Conservation (phyloP, 176 grass and related monocot species). For the Bothriochloa decipiens region DNA sequence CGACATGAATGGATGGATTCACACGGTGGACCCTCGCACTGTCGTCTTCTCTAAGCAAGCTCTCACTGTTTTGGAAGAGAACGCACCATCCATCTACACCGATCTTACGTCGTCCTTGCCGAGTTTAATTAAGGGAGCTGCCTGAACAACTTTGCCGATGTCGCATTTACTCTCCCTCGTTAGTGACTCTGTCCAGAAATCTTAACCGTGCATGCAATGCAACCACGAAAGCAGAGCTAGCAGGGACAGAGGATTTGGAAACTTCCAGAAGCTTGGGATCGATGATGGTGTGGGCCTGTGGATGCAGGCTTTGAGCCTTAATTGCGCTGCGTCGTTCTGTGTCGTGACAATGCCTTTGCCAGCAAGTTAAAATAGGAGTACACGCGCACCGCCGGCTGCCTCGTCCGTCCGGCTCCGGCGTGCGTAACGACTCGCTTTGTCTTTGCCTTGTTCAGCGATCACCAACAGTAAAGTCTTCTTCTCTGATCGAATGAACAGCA, state of each 20-base stretch:
- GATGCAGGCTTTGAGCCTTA: background rate
- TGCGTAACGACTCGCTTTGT: background rate
- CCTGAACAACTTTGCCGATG: background rate
- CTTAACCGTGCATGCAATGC: background rate
- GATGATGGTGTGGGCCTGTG: background rate
- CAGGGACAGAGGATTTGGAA: no score
- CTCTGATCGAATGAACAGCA: background rate
- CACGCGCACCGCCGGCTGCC: background rate
- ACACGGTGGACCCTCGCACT: background rate
- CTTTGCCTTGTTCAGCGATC: background rate
- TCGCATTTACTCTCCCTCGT: conserved; percentile 1
- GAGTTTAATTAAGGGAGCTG: conserved; percentile 20
- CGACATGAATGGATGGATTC: conserved; percentile 2
- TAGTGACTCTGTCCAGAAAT: background rate
- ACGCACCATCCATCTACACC: background rate
- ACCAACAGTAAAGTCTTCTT: background rate
- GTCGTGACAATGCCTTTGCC: background rate
- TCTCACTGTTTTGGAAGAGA: background rate
- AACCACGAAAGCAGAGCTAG: background rate
- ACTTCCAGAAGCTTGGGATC: background rate
- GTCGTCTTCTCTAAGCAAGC: background rate
- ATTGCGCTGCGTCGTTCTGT: background rate
- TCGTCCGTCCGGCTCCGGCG: background rate
- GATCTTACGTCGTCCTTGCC: background rate
- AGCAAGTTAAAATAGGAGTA: conserved; percentile 12